These are phyloP conservation scores for Lachnellula arida DNA, from an alignment of 2,329 filamentous ascomycete species.

Conservation along the genomic window DNA sequence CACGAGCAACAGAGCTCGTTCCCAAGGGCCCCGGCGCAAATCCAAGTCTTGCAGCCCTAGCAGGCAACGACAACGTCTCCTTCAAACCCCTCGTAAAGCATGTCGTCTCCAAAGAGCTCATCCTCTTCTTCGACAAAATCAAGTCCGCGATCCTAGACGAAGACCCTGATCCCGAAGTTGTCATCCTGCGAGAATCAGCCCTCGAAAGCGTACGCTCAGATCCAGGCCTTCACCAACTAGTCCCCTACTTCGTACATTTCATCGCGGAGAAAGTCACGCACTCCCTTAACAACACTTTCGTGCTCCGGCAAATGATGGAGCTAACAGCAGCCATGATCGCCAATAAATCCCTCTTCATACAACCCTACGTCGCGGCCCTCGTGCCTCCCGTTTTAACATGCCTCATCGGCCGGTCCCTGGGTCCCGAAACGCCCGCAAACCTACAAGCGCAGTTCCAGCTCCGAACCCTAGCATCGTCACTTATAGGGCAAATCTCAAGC, in stretches of 20 bases:
- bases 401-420: constrained; percentile 70
- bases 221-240: constrained; percentile 88
- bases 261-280: constrained; percentile 95
- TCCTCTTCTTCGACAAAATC: constrained; percentile 95
- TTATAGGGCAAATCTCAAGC: constrained; percentile 72
- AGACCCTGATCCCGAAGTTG: constrained; percentile 71
- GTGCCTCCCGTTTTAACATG: constrained; percentile 89
- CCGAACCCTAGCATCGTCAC: constrained; percentile 75
- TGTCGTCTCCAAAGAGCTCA: constrained; percentile 90
- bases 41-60: constrained; percentile 74
- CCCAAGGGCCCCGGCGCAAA: constrained; percentile 89
- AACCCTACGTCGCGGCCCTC: constrained; percentile 59
- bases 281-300: constrained; percentile 82
- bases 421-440: constrained; percentile 47
- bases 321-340: constrained; percentile 78
- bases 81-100: constrained; percentile 94
- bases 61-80: constrained; percentile 75
- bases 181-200: constrained; percentile 72
- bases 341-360: constrained; percentile 73
- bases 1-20: constrained; percentile 76
- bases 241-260: constrained; percentile 95
- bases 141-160: constrained; percentile 85
- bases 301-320: constrained; percentile 88
- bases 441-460: constrained; percentile 68
- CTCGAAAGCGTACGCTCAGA: constrained; percentile 82